Evolutionary conservation across 306 rosid genomes (phyloP).

Genomic region (Astragalus membranaceus): DNA sequence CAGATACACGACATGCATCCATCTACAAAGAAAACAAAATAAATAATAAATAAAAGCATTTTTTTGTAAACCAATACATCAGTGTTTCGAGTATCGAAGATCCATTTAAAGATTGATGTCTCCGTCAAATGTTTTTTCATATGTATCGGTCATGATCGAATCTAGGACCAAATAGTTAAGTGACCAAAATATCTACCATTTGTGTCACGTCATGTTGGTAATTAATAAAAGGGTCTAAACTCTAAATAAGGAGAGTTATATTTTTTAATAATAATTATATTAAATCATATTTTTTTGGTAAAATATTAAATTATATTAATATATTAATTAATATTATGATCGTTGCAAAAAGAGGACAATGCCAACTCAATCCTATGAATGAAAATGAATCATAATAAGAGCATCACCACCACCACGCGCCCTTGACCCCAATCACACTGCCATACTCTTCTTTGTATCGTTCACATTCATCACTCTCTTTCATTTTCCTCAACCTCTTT

Average conservation of each 20-base stretch:
- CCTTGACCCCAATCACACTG: slow-evolving; percentile 15
- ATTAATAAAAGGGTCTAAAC: too few relatives aligned
- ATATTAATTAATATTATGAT: too few relatives aligned
- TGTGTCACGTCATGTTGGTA: too few relatives aligned
- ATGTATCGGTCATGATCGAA: too few relatives aligned
- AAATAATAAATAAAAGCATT: neutral
- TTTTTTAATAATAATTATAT: neutral
- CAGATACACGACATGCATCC: slow-evolving; percentile 1
- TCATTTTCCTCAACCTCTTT: neutral
- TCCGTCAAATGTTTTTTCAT: too few relatives aligned
- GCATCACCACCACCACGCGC: slow-evolving; percentile 23
- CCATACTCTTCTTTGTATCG: neutral
- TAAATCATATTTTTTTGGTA: neutral
- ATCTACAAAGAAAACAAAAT: neutral
- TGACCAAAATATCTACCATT: too few relatives aligned
- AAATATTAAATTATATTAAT: too few relatives aligned
- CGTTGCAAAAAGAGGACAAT: neutral
- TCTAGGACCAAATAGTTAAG: too few relatives aligned
- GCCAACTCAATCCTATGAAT: slow-evolving; percentile 18
- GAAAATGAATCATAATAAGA: neutral
- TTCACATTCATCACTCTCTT: slow-evolving; percentile 5
- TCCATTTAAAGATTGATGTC: too few relatives aligned
- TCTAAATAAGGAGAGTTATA: too few relatives aligned
- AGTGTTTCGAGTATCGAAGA: too few relatives aligned
- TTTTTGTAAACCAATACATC: neutral